These are phyloP conservation scores for Cyclaneusma minus DNA, from an alignment of 2,329 filamentous ascomycete genomes.

Conservation along the genomic window DNA sequence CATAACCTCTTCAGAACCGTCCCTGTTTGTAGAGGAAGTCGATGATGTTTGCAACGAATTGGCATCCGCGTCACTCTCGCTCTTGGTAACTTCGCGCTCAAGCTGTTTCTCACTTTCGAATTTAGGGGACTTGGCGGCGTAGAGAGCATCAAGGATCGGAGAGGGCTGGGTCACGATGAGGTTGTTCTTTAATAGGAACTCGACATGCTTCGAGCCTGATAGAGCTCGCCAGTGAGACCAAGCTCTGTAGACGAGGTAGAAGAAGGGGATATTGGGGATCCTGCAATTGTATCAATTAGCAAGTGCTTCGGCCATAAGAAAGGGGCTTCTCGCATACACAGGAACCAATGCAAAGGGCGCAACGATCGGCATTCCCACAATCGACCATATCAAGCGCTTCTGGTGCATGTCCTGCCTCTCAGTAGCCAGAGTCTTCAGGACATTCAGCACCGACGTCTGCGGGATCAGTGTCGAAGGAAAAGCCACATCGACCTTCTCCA, in stretches of 20 bases:
- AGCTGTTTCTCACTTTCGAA: conserved; percentile 2
- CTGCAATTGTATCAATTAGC: conserved; percentile 27
- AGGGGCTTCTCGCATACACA: conserved; percentile 41
- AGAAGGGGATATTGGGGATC: conserved; percentile 89
- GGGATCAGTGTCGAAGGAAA: conserved; percentile 62
- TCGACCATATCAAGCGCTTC: conserved; percentile 63
- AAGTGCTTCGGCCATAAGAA: conserved; percentile 5
- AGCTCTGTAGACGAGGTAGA: conserved; percentile 81
- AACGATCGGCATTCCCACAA: conserved; percentile 69
- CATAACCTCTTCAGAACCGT: conserved; percentile 19
- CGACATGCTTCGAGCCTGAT: conserved; percentile 68
- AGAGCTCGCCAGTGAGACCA: conserved; percentile 88
- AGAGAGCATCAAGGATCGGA: conserved; percentile 57
- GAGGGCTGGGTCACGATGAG: conserved; percentile 54
- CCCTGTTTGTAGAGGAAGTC: conserved; percentile 12
- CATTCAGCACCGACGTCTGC: conserved; percentile 40
- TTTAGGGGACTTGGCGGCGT: conserved; percentile 23
- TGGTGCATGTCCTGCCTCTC: conserved; percentile 70
- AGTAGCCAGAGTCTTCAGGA: conserved; percentile 58
- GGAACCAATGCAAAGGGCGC: conserved; percentile 73
- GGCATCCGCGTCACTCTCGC: not conserved
- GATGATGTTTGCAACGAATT: not conserved
- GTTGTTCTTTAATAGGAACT: conserved; percentile 63
- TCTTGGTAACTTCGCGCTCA: not conserved
- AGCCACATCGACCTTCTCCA: conserved; percentile 54